Evolutionary conservation across 2,329 filamentous ascomycete species (phyloP).

Genomic region (Pseudopyrenochaeta lycopersici): DNA sequence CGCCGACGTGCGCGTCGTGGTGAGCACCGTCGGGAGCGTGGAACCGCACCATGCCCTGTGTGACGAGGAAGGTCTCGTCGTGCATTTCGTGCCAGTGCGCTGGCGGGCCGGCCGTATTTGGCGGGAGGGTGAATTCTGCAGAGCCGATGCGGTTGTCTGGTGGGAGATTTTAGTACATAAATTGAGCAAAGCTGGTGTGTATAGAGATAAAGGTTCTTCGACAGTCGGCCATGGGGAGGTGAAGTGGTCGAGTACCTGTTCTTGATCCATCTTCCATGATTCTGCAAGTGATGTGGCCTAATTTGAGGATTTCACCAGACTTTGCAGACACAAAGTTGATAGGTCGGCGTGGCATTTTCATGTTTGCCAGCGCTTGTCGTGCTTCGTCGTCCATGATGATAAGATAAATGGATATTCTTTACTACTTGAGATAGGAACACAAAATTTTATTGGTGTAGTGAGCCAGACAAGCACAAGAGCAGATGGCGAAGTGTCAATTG

Average conservation of each 20-base stretch:
- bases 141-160: constrained; percentile 59
- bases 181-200: not conserved
- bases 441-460: too few species aligned
- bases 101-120: constrained; percentile 57
- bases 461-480: not conserved
- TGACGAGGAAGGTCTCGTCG: constrained; percentile 67
- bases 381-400: constrained; percentile 48
- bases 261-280: constrained; percentile 62
- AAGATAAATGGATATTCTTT: not conserved
- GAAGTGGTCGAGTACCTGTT: constrained; percentile 52
- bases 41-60: constrained; percentile 61
- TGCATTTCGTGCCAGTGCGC: constrained; percentile 66
- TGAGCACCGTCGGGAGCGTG: constrained; percentile 56
- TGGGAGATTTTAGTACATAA: not conserved
- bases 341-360: constrained; percentile 53
- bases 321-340: constrained; percentile 60
- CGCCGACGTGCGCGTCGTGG: constrained; percentile 61
- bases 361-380: constrained; percentile 39
- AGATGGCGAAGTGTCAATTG: not conserved
- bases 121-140: constrained; percentile 60
- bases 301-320: constrained; percentile 58
- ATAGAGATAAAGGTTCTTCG: too few species aligned
- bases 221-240: too few species aligned
- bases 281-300: constrained; percentile 60
- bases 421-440: not conserved